phyloP scores from a whole-genome alignment of 345 rosid genomes.

The Hevea brasiliensis region DNA sequence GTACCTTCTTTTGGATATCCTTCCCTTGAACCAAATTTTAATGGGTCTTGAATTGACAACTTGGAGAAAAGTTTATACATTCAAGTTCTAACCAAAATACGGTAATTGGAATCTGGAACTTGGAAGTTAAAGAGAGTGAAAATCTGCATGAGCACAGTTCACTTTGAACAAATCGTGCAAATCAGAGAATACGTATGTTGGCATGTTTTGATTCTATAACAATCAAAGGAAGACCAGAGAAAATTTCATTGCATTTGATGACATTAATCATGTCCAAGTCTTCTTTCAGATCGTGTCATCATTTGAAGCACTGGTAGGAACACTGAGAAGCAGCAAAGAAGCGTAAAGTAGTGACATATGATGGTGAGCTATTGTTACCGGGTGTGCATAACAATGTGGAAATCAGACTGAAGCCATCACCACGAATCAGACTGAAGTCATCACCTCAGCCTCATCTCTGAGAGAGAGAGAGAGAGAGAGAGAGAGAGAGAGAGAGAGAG shows the following conservation, averaged over 20 bases:
- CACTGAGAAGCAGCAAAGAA: conserved; percentile 91
- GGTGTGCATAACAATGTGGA: conserved; percentile 94
- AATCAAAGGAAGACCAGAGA: background rate
- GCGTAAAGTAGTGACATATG: conserved; percentile 67
- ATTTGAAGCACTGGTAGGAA: conserved; percentile 92
- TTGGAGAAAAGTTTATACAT: too few species aligned
- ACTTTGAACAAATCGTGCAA: background rate
- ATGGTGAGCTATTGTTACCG: conserved; percentile 82
- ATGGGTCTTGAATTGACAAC: too few species aligned
- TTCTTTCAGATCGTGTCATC: background rate
- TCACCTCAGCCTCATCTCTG: too few species aligned
- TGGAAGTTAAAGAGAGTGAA: background rate
- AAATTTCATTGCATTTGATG: background rate
- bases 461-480: too few species aligned
- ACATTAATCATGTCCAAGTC: background rate
- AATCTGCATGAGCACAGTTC: background rate
- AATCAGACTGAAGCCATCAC: conserved; percentile 61
- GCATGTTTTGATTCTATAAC: background rate
- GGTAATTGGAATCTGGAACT: background rate
- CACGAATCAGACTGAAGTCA: too few species aligned
- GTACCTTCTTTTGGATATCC: background rate
- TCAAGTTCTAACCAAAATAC: too few species aligned
- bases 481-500: too few species aligned
- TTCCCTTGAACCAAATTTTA: too few species aligned
- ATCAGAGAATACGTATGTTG: too few species aligned